Conservation (phyloP, 352 stramenopile genomes). For the Peronospora belbahrii region DNA sequence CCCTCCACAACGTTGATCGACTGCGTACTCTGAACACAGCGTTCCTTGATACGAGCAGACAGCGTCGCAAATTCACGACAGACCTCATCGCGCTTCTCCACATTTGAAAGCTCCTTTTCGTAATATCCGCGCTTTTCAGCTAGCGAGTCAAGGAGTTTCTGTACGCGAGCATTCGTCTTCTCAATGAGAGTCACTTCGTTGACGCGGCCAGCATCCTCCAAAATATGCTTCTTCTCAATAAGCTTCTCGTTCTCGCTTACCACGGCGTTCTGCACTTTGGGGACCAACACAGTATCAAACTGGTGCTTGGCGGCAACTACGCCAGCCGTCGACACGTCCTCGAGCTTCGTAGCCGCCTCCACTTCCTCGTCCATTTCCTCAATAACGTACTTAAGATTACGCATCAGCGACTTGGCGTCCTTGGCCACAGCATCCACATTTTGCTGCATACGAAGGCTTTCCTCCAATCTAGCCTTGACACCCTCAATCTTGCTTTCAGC, state of each 20-base stretch:
- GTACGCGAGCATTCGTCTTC: constrained; percentile 57
- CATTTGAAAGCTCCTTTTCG: constrained; percentile 60
- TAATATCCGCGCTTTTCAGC: constrained; percentile 72
- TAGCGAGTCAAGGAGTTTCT: constrained; percentile 58
- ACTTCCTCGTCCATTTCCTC: constrained; percentile 86
- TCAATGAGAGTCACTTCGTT: constrained; percentile 67
- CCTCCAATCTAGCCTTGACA: constrained; percentile 45
- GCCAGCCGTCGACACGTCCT: constrained; percentile 60
- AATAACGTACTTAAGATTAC: constrained; percentile 84
- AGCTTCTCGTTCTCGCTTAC: constrained; percentile 79
- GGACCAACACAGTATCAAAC: constrained; percentile 61
- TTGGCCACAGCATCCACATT: constrained; percentile 80
- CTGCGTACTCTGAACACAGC: constrained; percentile 60
- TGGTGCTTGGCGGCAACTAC: constrained; percentile 59
- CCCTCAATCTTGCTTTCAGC: constrained; percentile 66
- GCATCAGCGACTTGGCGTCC: constrained; percentile 79
- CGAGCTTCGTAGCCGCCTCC: constrained; percentile 59
- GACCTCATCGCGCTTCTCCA: constrained; percentile 68
- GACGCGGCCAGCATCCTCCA: constrained; percentile 48
- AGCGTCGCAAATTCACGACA: constrained; percentile 72
- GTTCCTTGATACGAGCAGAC: constrained; percentile 70
- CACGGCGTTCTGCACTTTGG: constrained; percentile 61
- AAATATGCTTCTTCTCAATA: constrained; percentile 63
- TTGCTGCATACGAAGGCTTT: constrained; percentile 50
- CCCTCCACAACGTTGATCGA: constrained; percentile 74